Conservation (phyloP, 2,329 filamentous ascomycete genomes). For the Xylariales sp. region DNA sequence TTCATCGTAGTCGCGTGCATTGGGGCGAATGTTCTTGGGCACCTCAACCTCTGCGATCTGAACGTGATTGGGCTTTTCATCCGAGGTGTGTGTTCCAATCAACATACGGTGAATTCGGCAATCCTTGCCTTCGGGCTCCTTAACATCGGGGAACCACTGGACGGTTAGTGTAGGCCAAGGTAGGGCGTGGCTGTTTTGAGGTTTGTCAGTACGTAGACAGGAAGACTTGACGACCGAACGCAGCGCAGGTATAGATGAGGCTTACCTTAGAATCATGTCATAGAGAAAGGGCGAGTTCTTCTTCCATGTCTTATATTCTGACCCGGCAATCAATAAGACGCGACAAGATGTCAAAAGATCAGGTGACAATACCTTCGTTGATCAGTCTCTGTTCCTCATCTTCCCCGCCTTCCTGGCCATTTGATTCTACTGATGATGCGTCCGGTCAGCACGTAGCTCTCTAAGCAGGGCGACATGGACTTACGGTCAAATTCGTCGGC, state of each 20-base stretch:
- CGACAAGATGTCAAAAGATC: background rate
- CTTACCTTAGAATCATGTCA: constrained; percentile 89
- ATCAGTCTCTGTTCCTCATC: constrained; percentile 86
- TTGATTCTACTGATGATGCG: constrained; percentile 57
- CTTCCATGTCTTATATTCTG: constrained; percentile 99
- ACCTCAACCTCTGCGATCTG: constrained; percentile 96
- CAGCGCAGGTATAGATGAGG: constrained; percentile 9
- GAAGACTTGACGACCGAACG: constrained; percentile 4
- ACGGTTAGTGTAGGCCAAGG: constrained; percentile 98
- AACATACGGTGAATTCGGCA: constrained; percentile 89
- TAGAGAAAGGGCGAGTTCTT: constrained; percentile 99
- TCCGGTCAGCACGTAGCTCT: constrained; percentile 35
- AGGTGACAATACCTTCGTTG: constrained; percentile 78
- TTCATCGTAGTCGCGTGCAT: constrained; percentile 88
- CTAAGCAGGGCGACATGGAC: constrained; percentile 36
- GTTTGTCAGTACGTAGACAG: constrained; percentile 11
- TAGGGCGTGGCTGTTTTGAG: constrained; percentile 74
- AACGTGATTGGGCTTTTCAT: constrained; percentile 86
- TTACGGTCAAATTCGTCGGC: constrained; percentile 64
- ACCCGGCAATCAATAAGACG: constrained; percentile 28
- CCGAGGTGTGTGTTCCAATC: constrained; percentile 93
- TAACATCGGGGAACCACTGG: constrained; percentile 97
- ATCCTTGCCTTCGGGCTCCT: constrained; percentile 86
- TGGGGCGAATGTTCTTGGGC: constrained; percentile 79
- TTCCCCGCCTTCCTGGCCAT: constrained; percentile 74